Evolutionary conservation across 148 eudicot genomes (phyloP).

Genomic region (Suaeda aralocaspica): DNA sequence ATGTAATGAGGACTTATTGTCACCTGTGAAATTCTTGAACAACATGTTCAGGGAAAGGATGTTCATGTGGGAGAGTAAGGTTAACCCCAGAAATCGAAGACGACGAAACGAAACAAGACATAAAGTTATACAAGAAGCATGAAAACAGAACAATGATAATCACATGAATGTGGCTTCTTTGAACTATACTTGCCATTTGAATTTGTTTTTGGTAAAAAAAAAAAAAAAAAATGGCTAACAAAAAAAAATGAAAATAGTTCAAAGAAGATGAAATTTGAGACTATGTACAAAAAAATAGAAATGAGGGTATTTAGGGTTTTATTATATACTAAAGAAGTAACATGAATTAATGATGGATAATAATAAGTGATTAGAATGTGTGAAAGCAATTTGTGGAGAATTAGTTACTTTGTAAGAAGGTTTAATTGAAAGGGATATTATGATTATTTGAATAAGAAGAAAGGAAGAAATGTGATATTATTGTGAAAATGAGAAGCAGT

Average conservation of each 20-base stretch:
- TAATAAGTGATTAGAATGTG: constrained; percentile 13
- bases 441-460: constrained; percentile 22
- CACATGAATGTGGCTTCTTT: constrained; percentile 20
- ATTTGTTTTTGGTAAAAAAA: not conserved
- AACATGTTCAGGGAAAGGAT: constrained; percentile 69
- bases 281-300: not conserved
- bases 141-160: constrained; percentile 4
- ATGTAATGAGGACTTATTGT: not conserved
- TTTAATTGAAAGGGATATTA: constrained; percentile 6
- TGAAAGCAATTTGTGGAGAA: constrained; percentile 19
- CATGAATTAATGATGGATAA: not conserved
- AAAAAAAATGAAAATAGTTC: not conserved
- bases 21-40: constrained; percentile 75
- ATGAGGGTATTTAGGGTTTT: no score
- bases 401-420: constrained; percentile 3
- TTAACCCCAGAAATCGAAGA: constrained; percentile 27
- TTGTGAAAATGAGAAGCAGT: not conserved
- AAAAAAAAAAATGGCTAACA: not conserved
- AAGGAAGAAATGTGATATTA: constrained; percentile 1
- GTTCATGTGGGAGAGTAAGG: constrained; percentile 62
- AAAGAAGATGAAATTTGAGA: not conserved
- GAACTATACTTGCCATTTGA: constrained; percentile 14
- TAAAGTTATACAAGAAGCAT: not conserved
- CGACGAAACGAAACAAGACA: constrained; percentile 6
- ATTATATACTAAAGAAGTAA: not conserved